Conservation (phyloP, 371 early-diverging fungal genomes). For the Zychaea mexicana region DNA sequence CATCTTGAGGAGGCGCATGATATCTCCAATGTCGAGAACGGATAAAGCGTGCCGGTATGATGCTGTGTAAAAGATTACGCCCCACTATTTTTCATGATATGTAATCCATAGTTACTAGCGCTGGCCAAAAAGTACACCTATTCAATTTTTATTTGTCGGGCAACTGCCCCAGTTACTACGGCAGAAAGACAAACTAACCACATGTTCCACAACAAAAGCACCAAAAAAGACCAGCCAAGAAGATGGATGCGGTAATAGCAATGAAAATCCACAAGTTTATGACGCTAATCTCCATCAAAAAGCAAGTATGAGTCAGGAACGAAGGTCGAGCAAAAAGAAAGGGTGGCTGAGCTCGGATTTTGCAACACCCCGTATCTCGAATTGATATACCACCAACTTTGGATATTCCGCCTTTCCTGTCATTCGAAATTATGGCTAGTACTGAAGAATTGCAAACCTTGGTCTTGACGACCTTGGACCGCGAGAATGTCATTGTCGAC, state of each 20-base stretch:
- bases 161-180: not conserved
- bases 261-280: constrained; percentile 30
- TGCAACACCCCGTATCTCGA: too few species aligned
- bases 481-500: constrained; percentile 61
- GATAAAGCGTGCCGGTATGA: not conserved
- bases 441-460: constrained; percentile 67
- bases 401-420: not conserved
- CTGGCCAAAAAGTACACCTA: too few species aligned
- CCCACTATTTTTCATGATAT: constrained; percentile 16
- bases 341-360: constrained; percentile 3
- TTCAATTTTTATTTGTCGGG: too few species aligned
- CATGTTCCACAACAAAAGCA: constrained; percentile 53
- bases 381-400: too few species aligned
- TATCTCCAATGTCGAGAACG: constrained; percentile 11
- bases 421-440: constrained; percentile 15
- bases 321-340: too few species aligned
- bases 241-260: constrained; percentile 20
- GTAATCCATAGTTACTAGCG: too few species aligned
- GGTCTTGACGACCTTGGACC: constrained; percentile 71
- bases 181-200: constrained; percentile 25
- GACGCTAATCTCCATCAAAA: constrained; percentile 16
- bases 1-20: constrained; percentile 8
- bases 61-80: constrained; percentile 7
- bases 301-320: not conserved
- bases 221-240: constrained; percentile 44